Evolutionary conservation across 192 early-diverging fungal genomes (phyloP).

Genomic region (Lunasporangiospora selenospora): DNA sequence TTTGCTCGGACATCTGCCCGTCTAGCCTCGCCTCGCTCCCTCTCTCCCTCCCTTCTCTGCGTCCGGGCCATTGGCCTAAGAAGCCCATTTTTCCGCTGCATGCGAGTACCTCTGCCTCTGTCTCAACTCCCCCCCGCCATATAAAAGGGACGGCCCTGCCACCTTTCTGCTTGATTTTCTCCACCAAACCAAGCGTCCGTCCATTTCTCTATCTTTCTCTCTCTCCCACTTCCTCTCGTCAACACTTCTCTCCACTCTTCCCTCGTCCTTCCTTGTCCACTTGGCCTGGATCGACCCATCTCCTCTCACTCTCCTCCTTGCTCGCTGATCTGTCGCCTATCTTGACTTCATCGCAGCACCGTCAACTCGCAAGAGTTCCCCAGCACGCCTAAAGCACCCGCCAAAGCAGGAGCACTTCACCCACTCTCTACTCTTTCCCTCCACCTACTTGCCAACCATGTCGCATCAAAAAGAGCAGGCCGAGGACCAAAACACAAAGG

Average conservation of each 20-base stretch:
- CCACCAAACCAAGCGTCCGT: too few species aligned
- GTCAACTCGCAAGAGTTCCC: slow-evolving; percentile 6
- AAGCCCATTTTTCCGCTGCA: too few species aligned
- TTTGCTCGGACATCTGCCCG: too few species aligned
- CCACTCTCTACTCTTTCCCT: background rate
- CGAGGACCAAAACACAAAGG: slow-evolving; percentile 19
- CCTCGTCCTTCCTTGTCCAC: slow-evolving; percentile 6
- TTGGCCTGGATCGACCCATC: slow-evolving; percentile 5
- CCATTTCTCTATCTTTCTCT: slow-evolving; percentile 3
- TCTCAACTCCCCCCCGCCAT: too few species aligned
- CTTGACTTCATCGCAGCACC: slow-evolving; percentile 23
- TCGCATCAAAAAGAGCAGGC: slow-evolving; percentile 4
- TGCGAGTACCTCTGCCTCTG: too few species aligned
- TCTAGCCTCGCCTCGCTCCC: too few species aligned
- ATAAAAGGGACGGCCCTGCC: too few species aligned
- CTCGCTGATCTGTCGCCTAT: slow-evolving; percentile 33
- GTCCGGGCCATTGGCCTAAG: too few species aligned
- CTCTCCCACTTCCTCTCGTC: slow-evolving; percentile 4
- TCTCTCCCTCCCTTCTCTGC: too few species aligned
- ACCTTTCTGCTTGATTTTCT: too few species aligned
- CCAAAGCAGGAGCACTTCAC: background rate
- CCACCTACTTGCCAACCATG: slow-evolving; percentile 1
- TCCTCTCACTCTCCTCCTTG: slow-evolving; percentile 3
- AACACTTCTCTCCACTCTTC: slow-evolving; percentile 5
- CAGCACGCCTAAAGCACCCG: slow-evolving; percentile 4